A percentile compares a stretch with the other conserved stretches of the same genome.
phyloP scores from a whole-genome alignment of 2,329 filamentous ascomycete species.

The Fusarium keratoplasticum region DNA sequence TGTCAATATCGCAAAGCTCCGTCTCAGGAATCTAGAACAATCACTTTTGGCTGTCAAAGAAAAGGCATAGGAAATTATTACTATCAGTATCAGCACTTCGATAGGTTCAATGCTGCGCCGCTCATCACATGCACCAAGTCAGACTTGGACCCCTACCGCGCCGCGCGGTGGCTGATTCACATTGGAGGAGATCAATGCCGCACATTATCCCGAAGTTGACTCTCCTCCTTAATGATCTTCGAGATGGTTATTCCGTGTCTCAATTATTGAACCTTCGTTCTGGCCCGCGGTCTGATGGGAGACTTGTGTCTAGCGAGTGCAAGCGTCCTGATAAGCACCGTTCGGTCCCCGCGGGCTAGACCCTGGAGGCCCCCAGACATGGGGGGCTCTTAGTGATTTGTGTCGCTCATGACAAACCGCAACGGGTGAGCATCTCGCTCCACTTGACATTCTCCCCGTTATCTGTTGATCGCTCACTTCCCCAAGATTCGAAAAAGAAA shows the following conservation, averaged over 20 bases:
- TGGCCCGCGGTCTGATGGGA: constrained; percentile 41
- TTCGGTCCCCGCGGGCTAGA: constrained; percentile 9
- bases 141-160: background rate
- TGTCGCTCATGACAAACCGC: constrained; percentile 35
- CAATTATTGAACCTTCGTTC: background rate
- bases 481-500: constrained; percentile 19
- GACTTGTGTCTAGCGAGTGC: constrained; percentile 47
- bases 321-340: constrained; percentile 52
- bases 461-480: constrained; percentile 15
- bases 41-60: background rate
- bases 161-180: background rate
- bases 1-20: background rate
- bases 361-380: constrained; percentile 1
- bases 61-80: background rate
- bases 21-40: background rate
- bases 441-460: background rate
- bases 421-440: background rate
- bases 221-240: background rate
- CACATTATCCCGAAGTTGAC: background rate
- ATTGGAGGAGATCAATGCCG: background rate
- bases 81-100: background rate
- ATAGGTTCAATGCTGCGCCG: background rate
- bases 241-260: background rate
- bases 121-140: background rate
- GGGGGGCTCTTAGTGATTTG: constrained; percentile 26